These are phyloP conservation scores for Arthrobotrys megalospora DNA, from an alignment of 2,329 filamentous ascomycete species.

Conservation along the genomic window DNA sequence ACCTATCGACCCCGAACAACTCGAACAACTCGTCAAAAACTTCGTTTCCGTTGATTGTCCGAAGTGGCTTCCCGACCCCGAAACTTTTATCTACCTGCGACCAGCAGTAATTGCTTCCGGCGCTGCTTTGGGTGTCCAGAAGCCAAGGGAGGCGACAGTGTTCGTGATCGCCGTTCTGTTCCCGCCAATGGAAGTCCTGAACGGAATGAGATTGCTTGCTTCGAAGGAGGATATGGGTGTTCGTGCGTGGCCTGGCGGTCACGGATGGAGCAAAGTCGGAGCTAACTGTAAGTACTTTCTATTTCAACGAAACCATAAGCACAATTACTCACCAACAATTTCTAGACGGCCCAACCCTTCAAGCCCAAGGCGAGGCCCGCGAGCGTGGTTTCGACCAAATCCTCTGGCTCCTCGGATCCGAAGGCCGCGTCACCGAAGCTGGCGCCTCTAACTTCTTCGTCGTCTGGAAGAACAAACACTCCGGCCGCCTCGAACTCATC, in stretches of 20 bases:
- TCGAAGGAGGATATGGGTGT: slow-evolving; percentile 82
- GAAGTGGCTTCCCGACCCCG: slow-evolving; percentile 84
- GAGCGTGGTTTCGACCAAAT: slow-evolving; percentile 86
- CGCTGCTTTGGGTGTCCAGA: slow-evolving; percentile 83
- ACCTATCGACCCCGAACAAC: slow-evolving; percentile 78
- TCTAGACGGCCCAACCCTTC: slow-evolving; percentile 78
- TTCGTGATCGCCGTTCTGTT: slow-evolving; percentile 78
- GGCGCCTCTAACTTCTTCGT: slow-evolving; percentile 94
- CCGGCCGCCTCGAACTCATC: slow-evolving; percentile 77
- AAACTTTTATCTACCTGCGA: slow-evolving; percentile 84
- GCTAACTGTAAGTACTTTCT: slow-evolving; percentile 78
- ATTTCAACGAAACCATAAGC: slow-evolving; percentile 2
- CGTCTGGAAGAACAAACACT: slow-evolving; percentile 78
- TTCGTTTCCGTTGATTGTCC: slow-evolving; percentile 81
- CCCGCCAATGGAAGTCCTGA: slow-evolving; percentile 65
- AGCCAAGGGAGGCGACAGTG: slow-evolving; percentile 86
- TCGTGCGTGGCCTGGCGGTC: slow-evolving; percentile 92
- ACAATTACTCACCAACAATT: slow-evolving; percentile 12
- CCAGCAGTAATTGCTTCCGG: slow-evolving; percentile 90
- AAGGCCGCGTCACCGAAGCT: slow-evolving; percentile 87
- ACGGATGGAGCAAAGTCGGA: slow-evolving; percentile 91
- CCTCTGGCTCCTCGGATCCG: slow-evolving; percentile 88
- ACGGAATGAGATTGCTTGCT: slow-evolving; percentile 74
- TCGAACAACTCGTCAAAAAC: slow-evolving; percentile 80
- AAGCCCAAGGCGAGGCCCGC: slow-evolving; percentile 82